phyloP scores from a whole-genome alignment of 176 grass and related monocot genomes.

The Paspalum vaginatum region DNA sequence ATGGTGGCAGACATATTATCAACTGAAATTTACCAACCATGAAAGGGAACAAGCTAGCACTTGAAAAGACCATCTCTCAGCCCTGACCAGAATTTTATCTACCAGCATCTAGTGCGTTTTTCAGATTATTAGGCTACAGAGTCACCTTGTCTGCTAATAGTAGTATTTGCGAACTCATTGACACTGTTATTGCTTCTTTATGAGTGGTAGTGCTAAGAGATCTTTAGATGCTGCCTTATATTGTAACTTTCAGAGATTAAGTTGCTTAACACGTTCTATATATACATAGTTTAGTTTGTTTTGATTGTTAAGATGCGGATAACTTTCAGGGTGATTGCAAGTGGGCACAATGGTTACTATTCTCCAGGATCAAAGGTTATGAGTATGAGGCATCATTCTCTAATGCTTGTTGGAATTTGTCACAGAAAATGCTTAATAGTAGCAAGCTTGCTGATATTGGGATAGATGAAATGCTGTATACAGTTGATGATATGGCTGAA shows the following conservation, averaged over 20 bases:
- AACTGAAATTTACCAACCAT: no score
- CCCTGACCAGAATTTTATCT: conserved; percentile 14
- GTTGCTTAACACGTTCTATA: conserved; percentile 28
- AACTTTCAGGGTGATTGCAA: conserved; percentile 85
- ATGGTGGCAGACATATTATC: neutral
- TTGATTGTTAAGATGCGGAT: conserved; percentile 17
- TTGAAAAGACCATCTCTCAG: conserved; percentile 22
- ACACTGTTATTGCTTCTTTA: neutral
- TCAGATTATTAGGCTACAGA: no score
- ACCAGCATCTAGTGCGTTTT: neutral
- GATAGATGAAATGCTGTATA: conserved; percentile 80
- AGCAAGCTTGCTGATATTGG: conserved; percentile 59
- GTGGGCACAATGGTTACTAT: conserved; percentile 94
- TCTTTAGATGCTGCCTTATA: conserved; percentile 9
- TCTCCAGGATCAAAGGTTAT: conserved; percentile 73
- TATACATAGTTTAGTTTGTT: conserved; percentile 6
- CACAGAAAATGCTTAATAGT: conserved; percentile 48
- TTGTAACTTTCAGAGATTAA: conserved; percentile 30
- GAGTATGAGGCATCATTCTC: conserved; percentile 90
- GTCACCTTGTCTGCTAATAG: conserved; percentile 7
- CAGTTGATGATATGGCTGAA: conserved; percentile 88
- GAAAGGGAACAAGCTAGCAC: neutral
- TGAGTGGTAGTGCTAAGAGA: conserved; percentile 17
- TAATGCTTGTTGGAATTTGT: conserved; percentile 84
- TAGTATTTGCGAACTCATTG: neutral